Evolutionary conservation across 257 asterid species (phyloP).

Genomic region (Nicotiana tabacum): DNA sequence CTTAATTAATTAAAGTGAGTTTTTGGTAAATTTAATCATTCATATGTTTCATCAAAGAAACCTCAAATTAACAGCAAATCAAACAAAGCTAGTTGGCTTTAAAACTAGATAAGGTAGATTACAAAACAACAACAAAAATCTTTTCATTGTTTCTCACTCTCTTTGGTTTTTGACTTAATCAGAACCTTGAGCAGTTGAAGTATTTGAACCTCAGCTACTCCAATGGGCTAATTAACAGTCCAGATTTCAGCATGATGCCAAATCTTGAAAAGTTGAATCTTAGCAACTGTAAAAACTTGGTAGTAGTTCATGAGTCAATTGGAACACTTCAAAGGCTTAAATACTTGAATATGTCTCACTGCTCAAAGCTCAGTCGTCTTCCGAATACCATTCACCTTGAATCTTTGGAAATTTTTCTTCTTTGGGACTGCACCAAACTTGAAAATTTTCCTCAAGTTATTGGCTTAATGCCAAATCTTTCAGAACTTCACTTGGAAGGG

Average conservation of each 20-base stretch:
- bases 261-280: constrained; percentile 16
- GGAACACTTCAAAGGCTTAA: constrained; percentile 5
- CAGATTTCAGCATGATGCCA: constrained; percentile 14
- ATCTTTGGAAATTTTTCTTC: constrained; percentile 9
- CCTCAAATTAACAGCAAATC: background rate
- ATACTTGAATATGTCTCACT: constrained; percentile 17
- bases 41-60: background rate
- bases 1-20: background rate
- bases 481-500: constrained; percentile 20
- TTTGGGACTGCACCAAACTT: constrained; percentile 16
- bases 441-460: constrained; percentile 14
- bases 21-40: background rate
- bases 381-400: constrained; percentile 6
- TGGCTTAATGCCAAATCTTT: constrained; percentile 9
- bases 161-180: background rate
- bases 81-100: background rate
- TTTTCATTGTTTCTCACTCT: background rate
- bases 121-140: background rate
- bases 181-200: constrained; percentile 15
- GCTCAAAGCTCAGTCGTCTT: constrained; percentile 1
- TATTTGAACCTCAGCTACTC: constrained; percentile 20
- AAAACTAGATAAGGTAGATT: background rate
- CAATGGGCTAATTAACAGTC: background rate
- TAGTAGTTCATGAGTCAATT: constrained; percentile 2
- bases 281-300: constrained; percentile 15